These are phyloP conservation scores for Candida taoyuanica DNA, from an alignment of 805 yeast genomes.

Conservation along the genomic window DNA sequence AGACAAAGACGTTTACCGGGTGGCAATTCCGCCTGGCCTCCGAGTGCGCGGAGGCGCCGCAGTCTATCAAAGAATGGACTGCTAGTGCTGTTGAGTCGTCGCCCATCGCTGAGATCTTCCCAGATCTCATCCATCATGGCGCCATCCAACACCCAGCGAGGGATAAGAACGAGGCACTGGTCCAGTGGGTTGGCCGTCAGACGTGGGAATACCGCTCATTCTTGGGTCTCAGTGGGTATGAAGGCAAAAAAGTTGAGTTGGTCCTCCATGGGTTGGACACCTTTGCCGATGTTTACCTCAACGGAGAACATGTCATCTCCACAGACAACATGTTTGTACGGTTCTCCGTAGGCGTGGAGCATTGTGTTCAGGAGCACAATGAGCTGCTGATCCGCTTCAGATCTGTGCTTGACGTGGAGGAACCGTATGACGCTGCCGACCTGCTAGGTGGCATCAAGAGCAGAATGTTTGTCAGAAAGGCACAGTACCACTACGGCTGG, in stretches of 20 bases:
- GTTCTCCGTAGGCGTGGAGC: constrained; percentile 29
- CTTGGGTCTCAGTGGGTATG: too few species aligned
- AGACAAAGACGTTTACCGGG: background rate
- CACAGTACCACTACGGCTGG: constrained; percentile 55
- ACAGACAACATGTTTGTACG: constrained; percentile 42
- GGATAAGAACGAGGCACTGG: constrained; percentile 37
- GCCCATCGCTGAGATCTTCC: constrained; percentile 33
- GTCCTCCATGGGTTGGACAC: constrained; percentile 28
- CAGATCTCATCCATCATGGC: constrained; percentile 36
- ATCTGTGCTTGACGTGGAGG: constrained; percentile 34
- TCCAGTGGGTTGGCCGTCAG: constrained; percentile 48
- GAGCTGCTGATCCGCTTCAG: constrained; percentile 33
- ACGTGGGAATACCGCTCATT: constrained; percentile 43
- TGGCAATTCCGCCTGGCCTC: background rate
- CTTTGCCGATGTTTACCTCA: constrained; percentile 28
- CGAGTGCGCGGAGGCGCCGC: background rate
- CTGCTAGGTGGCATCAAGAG: constrained; percentile 34
- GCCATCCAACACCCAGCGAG: constrained; percentile 43
- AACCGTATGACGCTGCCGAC: constrained; percentile 19
- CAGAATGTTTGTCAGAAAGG: constrained; percentile 43
- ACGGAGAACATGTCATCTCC: constrained; percentile 31
- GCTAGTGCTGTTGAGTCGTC: constrained; percentile 8
- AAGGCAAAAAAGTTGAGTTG: constrained; percentile 3
- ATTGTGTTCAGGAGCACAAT: constrained; percentile 23
- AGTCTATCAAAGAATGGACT: constrained; percentile 7